These are phyloP conservation scores for Theileria sp. DNA, from an alignment of 169 alveolate genomes.

Conservation along the genomic window DNA sequence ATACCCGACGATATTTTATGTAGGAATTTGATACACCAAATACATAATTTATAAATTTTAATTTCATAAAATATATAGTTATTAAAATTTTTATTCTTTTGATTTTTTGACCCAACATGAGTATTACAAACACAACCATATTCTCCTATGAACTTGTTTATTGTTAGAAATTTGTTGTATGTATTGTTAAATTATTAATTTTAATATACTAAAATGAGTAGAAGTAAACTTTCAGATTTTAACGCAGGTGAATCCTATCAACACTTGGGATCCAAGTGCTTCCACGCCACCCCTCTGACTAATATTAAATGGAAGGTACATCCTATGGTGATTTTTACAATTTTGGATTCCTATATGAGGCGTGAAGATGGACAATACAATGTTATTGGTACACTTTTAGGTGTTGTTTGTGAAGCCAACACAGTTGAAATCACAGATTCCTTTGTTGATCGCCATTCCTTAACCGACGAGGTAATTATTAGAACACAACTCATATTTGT, in stretches of 20 bases:
- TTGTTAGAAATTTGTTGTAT: neutral
- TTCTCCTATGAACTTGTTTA: neutral
- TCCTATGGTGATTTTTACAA: slow-evolving; percentile 86
- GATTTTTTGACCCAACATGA: slow-evolving; percentile 3
- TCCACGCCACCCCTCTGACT: slow-evolving; percentile 78
- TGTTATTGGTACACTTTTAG: slow-evolving; percentile 88
- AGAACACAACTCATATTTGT: neutral
- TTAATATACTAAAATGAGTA: slow-evolving; percentile 28
- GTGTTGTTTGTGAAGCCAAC: slow-evolving; percentile 83
- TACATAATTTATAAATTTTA: neutral
- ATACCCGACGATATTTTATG: neutral
- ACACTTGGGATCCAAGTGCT: slow-evolving; percentile 67
- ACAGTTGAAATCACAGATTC: slow-evolving; percentile 88
- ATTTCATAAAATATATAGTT: no score
- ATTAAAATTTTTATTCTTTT: neutral
- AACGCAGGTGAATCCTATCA: slow-evolving; percentile 28
- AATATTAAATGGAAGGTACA: slow-evolving; percentile 82
- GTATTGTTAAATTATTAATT: neutral
- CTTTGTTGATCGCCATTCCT: slow-evolving; percentile 87
- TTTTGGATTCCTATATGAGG: slow-evolving; percentile 86
- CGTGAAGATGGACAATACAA: slow-evolving; percentile 86
- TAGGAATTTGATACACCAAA: neutral
- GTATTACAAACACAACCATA: neutral
- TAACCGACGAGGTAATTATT: slow-evolving; percentile 81
- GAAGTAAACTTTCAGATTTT: slow-evolving; percentile 22